Percentiles rank a stretch among this genome's conserved stretches.
Evolutionary conservation across 1,284 basidiomycete genomes (phyloP).

Genomic region (Hypsizygus ulmarius): DNA sequence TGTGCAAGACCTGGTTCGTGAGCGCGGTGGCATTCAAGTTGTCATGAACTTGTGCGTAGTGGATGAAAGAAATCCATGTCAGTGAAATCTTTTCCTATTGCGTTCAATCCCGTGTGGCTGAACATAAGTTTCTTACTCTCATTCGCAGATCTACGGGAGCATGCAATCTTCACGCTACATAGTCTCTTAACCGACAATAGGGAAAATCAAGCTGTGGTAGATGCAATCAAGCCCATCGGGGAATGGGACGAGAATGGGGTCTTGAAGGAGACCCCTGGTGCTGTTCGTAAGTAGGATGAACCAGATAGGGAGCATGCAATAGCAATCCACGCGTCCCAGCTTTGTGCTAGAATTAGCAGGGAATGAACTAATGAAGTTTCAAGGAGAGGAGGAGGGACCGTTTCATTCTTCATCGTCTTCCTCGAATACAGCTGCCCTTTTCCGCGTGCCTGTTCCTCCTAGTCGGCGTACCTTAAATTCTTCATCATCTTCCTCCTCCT

Average conservation of each 20-base stretch:
- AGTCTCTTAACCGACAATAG: slow-evolving; percentile 74
- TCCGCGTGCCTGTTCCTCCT: slow-evolving; percentile 45
- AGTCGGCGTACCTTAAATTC: slow-evolving; percentile 59
- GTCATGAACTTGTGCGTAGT: slow-evolving; percentile 85
- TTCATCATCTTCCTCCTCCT: slow-evolving; percentile 66
- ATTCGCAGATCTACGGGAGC: slow-evolving; percentile 77
- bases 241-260: slow-evolving; percentile 60
- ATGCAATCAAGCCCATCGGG: slow-evolving; percentile 62
- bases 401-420: slow-evolving; percentile 55
- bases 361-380: background rate
- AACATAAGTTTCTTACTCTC: slow-evolving; percentile 10
- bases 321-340: slow-evolving; percentile 6
- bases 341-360: slow-evolving; percentile 11
- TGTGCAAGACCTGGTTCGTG: slow-evolving; percentile 73
- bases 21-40: slow-evolving; percentile 70
- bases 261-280: slow-evolving; percentile 36
- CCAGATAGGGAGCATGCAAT: background rate
- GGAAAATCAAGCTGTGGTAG: slow-evolving; percentile 78
- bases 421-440: slow-evolving; percentile 56
- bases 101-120: slow-evolving; percentile 1
- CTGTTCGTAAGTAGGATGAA: slow-evolving; percentile 21
- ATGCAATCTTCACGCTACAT: slow-evolving; percentile 80
- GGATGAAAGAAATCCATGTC: slow-evolving; percentile 89
- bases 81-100: slow-evolving; percentile 17
- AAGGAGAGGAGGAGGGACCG: slow-evolving; percentile 2